Evolutionary conservation across 2,329 filamentous ascomycete genomes (phyloP).

Genomic region (Teratosphaeria gauchensis): DNA sequence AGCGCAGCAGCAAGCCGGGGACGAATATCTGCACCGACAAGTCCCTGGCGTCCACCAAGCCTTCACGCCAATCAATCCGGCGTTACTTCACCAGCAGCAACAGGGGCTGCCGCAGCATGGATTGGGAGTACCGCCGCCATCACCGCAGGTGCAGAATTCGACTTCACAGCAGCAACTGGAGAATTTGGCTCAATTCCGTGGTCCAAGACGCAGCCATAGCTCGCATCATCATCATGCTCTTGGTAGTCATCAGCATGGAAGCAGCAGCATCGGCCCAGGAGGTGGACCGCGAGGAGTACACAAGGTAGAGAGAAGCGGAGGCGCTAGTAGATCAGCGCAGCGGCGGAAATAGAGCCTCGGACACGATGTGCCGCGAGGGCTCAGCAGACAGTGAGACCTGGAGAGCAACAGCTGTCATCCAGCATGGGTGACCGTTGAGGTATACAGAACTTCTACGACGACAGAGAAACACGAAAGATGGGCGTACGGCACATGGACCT

Average conservation of each 20-base stretch:
- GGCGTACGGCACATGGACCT: too few species aligned
- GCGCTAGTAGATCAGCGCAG: neutral
- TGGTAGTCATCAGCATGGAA: neutral
- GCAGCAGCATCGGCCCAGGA: conserved; percentile 1
- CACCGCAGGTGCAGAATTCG: neutral
- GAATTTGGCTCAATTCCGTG: conserved; percentile 19
- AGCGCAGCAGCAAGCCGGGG: conserved; percentile 1
- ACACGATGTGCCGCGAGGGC: neutral
- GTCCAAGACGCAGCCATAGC: conserved; percentile 12
- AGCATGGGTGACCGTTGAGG: neutral
- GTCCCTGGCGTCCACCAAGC: conserved; percentile 5
- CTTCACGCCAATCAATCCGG: conserved; percentile 16
- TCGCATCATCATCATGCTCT: conserved; percentile 5
- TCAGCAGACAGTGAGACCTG: neutral
- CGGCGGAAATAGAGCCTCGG: neutral
- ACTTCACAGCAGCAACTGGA: conserved; percentile 6
- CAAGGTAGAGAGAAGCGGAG: conserved; percentile 2
- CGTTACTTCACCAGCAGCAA: conserved; percentile 9
- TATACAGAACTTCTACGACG: neutral
- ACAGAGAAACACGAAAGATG: neutral
- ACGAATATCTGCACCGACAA: neutral
- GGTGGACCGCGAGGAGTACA: conserved; percentile 2
- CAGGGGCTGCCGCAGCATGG: neutral
- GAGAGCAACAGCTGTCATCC: neutral
- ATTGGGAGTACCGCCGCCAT: neutral